Percentiles rank a stretch among this genome's conserved stretches.
Evolutionary conservation across 2,329 filamentous ascomycete species (phyloP).

Genomic region (Stemphylium vesicarium): DNA sequence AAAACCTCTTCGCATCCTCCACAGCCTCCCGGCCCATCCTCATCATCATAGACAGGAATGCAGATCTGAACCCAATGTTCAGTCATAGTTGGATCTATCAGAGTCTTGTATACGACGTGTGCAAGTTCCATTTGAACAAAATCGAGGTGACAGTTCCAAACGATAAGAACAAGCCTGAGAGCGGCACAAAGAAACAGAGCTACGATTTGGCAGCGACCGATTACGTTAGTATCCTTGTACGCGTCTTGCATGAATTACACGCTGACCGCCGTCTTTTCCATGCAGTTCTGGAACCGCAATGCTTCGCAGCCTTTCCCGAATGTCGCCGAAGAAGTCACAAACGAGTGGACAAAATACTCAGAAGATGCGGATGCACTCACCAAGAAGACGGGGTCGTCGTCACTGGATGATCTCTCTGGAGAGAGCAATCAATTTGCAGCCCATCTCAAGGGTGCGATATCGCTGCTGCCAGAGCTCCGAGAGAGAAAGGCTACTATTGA

Average conservation of each 20-base stretch:
- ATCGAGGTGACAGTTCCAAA: conserved; percentile 88
- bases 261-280: not conserved
- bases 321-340: conserved; percentile 89
- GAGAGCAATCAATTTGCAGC: conserved; percentile 89
- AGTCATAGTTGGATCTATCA: conserved; percentile 82
- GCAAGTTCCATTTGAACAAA: conserved; percentile 84
- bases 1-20: conserved; percentile 88
- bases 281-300: conserved; percentile 86
- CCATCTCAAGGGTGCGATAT: conserved; percentile 95
- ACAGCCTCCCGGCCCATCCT: conserved; percentile 81
- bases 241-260: not conserved
- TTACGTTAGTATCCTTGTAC: conserved; percentile 56
- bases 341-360: conserved; percentile 91
- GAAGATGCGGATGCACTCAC: conserved; percentile 94
- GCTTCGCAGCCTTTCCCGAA: conserved; percentile 61
- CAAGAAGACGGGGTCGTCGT: conserved; percentile 90
- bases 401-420: conserved; percentile 89
- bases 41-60: conserved; percentile 91
- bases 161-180: conserved; percentile 77
- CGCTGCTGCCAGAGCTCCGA: conserved; percentile 85
- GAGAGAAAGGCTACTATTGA: conserved; percentile 81
- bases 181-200: conserved; percentile 79
- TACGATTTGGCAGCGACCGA: conserved; percentile 91
- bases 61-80: conserved; percentile 97
- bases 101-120: conserved; percentile 26